These are phyloP conservation scores for Candida fluviatilis DNA, from an alignment of 805 yeast species.

Conservation along the genomic window DNA sequence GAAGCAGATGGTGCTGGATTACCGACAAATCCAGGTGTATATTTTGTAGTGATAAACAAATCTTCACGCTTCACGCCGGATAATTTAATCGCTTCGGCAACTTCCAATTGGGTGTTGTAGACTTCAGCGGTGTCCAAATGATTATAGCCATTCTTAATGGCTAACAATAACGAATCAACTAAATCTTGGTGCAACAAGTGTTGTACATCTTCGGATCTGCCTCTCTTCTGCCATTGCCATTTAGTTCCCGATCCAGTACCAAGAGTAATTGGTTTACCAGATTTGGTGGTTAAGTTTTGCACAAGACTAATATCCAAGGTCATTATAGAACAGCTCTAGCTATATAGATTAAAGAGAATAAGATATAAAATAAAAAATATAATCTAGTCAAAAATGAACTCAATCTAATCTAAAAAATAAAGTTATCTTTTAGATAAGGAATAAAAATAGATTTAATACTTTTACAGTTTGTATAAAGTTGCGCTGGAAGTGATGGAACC, in stretches of 20 bases:
- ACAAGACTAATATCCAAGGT: neutral
- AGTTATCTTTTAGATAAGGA: no score
- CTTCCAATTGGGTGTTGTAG: conserved; percentile 54
- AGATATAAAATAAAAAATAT: no score
- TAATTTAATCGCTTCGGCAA: conserved; percentile 44
- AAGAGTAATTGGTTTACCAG: conserved; percentile 33
- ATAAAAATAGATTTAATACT: no score
- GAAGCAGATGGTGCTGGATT: conserved; percentile 8
- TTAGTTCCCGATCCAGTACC: conserved; percentile 46
- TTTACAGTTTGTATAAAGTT: no score
- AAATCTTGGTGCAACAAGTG: conserved; percentile 20
- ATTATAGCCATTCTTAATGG: conserved; percentile 48
- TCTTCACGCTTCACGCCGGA: conserved; percentile 36
- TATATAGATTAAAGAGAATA: neutral
- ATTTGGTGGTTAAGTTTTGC: conserved; percentile 25
- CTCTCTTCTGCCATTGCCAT: conserved; percentile 30
- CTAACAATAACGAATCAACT: conserved; percentile 38
- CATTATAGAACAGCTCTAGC: neutral
- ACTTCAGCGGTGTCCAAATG: conserved; percentile 65
- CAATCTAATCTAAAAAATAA: no score
- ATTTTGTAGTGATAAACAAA: conserved; percentile 55
- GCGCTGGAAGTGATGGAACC: no score
- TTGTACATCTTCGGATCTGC: conserved; percentile 25
- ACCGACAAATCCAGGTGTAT: conserved; percentile 19
- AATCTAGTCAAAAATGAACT: no score